These are phyloP conservation scores for Solanum piurae DNA, from an alignment of 257 asterid genomes.

Conservation along the genomic window DNA sequence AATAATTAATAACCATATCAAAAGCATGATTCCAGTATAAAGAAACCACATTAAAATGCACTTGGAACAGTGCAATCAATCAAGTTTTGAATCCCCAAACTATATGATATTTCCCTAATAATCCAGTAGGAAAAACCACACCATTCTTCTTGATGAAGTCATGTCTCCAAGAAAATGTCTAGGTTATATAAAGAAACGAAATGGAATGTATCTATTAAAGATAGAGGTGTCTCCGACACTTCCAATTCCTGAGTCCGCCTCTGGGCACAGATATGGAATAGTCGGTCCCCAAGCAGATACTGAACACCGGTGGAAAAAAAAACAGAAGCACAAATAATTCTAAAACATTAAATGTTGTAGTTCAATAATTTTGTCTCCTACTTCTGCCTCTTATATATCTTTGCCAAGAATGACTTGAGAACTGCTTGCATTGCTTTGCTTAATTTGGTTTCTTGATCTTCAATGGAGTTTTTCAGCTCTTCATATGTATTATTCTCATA, in stretches of 20 bases:
- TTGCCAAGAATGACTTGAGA: constrained; percentile 22
- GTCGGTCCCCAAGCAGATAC: neutral
- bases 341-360: neutral
- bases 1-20: neutral
- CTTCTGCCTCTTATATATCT: constrained; percentile 36
- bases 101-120: constrained; percentile 11
- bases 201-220: neutral
- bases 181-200: neutral
- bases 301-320: neutral
- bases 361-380: neutral
- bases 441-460: constrained; percentile 14
- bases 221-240: neutral
- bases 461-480: constrained; percentile 15
- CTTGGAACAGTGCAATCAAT: neutral
- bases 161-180: constrained; percentile 3
- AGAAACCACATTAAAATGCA: neutral
- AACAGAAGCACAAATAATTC: neutral
- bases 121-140: constrained; percentile 32
- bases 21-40: neutral
- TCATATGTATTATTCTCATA: constrained; percentile 22
- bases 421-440: constrained; percentile 29
- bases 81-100: neutral
- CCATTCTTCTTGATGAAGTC: constrained; percentile 27
- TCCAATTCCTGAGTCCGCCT: neutral
- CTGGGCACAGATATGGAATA: neutral